Conservation (phyloP, 345 rosid species). For the Xanthoceras sorbifolium region DNA sequence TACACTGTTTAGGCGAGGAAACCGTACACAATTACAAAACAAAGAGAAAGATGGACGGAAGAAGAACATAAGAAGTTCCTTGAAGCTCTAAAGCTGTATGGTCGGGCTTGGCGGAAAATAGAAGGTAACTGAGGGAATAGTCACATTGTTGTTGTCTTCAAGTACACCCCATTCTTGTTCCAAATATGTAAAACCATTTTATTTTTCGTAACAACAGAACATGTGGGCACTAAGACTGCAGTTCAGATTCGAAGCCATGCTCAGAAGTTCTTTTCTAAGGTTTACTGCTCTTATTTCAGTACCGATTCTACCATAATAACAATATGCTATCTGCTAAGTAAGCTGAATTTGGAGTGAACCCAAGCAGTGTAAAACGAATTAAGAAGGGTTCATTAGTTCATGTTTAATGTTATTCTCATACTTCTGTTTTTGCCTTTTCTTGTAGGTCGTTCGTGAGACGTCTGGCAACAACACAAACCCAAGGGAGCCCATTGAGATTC, state of each 20-base stretch:
- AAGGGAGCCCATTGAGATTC: slow-evolving; percentile 64
- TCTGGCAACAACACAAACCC: slow-evolving; percentile 39
- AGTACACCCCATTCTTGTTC: neutral
- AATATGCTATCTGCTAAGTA: slow-evolving; percentile 24
- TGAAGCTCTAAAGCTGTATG: slow-evolving; percentile 72
- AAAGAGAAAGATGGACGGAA: slow-evolving; percentile 89
- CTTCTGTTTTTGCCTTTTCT: slow-evolving; percentile 10
- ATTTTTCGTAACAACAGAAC: slow-evolving; percentile 51
- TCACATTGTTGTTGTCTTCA: neutral
- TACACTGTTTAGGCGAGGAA: slow-evolving; percentile 52
- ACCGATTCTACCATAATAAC: slow-evolving; percentile 23
- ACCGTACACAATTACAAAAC: slow-evolving; percentile 79
- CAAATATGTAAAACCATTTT: slow-evolving; percentile 1
- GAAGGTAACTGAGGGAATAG: slow-evolving; percentile 47
- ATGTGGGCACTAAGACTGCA: slow-evolving; percentile 77
- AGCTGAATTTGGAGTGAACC: slow-evolving; percentile 22
- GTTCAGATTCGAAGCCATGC: slow-evolving; percentile 97
- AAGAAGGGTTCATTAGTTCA: slow-evolving; percentile 24
- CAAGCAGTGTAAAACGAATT: slow-evolving; percentile 1
- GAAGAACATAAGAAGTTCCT: slow-evolving; percentile 81
- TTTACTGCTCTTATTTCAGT: slow-evolving; percentile 38
- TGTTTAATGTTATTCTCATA: slow-evolving; percentile 24
- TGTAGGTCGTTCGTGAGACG: slow-evolving; percentile 58
- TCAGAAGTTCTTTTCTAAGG: slow-evolving; percentile 93
- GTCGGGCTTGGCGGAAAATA: slow-evolving; percentile 79